Base-by-base conservation (phyloP, 2,329 filamentous ascomycete species). In the Diaporthe citri region DNA sequence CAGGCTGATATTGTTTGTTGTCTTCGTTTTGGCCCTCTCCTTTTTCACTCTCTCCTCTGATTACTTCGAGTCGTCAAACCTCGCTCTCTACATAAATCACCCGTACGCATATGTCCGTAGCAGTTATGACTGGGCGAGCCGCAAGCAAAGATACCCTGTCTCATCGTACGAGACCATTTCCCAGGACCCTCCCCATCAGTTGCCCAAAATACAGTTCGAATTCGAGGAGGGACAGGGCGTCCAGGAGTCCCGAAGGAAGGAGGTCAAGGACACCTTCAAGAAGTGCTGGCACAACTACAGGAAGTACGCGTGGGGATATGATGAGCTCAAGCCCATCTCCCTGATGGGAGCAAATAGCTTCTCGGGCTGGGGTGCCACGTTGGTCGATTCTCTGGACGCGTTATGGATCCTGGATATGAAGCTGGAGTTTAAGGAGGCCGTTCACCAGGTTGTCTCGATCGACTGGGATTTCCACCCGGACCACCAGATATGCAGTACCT, bases 331-430 rank as follows among this genome's bases (percentile, higher is more conserved):
- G 76, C 90, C 90, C 20, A 80, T 89, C 48, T 85, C 87, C 10
- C 84, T 86, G 69, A 82, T 81, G 56, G 87, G 84, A 59, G 85
- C 82, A 74, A 86, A 88, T 75, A 83, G 81, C 2, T 89, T 90
- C 78, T 87, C 85, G 13, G 88, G 88, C 57, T 92, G 90, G 85
- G 88, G 86, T 25, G 90, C 90, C 1, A 91, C 90, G 52, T 80
- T 92, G 52, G 87, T 92, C 51, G 90, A 92, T 81, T 84, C 88
- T 0, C 82, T 92, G 74, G 90, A 92, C 77, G 89, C 89, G 1
- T 83, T 92, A 3, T 88, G 86, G 85, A 91, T 92, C 75, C 89
- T 92, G 88, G 90, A 85, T 20, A 78, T 92, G 77, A 84, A 88
- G 60, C 84, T 87, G 15, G 90, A 92, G 73, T 91, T 92, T 77